These are phyloP conservation scores for Sophora flavescens DNA, from an alignment of 306 rosid species.

Conservation along the genomic window DNA sequence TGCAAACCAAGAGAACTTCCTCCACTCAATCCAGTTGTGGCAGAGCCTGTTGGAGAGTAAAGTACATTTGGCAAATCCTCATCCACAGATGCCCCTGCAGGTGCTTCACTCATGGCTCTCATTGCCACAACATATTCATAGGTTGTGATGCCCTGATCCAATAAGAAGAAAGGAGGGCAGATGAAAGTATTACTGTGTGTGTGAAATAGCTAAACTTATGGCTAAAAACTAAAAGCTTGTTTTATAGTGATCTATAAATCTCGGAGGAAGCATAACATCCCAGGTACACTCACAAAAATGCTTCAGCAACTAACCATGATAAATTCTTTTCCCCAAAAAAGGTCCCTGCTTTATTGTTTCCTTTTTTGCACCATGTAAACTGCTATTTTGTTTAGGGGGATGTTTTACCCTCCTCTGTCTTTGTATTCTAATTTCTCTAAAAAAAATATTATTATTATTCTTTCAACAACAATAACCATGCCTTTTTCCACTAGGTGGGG, in stretches of 20 bases:
- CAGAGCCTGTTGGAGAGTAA: constrained; percentile 91
- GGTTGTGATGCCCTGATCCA: constrained; percentile 92
- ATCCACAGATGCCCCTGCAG: constrained; percentile 71
- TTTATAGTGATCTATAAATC: constrained; percentile 18
- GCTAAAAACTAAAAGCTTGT: constrained; percentile 26
- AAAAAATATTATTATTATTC: not conserved
- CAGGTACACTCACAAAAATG: constrained; percentile 1
- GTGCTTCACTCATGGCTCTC: constrained; percentile 95
- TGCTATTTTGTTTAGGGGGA: not conserved
- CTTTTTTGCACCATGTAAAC: constrained; percentile 2
- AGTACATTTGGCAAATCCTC: constrained; percentile 73
- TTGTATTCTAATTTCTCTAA: constrained; percentile 27
- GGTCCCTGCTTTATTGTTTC: not conserved
- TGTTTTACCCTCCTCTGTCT: constrained; percentile 18
- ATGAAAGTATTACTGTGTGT: constrained; percentile 40
- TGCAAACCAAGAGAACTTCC: constrained; percentile 95
- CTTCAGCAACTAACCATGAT: constrained; percentile 6
- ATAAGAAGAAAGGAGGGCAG: constrained; percentile 31
- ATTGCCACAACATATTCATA: constrained; percentile 95
- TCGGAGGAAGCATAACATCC: constrained; percentile 29
- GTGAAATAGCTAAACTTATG: constrained; percentile 28
- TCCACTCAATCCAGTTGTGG: constrained; percentile 96
- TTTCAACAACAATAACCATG: constrained; percentile 15
- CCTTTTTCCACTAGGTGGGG: too few relatives aligned
- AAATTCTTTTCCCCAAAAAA: not conserved